phyloP scores from a whole-genome alignment of 169 alveolate genomes.

The Cryptosporidium xiaoi region DNA sequence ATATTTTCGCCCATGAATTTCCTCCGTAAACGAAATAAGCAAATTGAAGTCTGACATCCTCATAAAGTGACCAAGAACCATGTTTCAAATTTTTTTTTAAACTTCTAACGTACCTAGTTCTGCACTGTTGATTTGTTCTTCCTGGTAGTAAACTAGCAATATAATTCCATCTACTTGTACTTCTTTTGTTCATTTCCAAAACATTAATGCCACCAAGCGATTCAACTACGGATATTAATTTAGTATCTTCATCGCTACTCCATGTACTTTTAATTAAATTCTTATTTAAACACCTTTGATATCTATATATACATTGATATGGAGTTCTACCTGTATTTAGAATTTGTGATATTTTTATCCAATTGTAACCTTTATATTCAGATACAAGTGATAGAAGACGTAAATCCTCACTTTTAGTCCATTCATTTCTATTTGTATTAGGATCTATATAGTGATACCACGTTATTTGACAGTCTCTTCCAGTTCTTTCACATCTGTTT shows the following conservation, averaged over 20 bases:
- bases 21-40: slow-evolving; percentile 77
- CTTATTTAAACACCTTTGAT: slow-evolving; percentile 73
- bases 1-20: slow-evolving; percentile 74
- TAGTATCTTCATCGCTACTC: slow-evolving; percentile 78
- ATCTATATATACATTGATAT: slow-evolving; percentile 59
- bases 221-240: slow-evolving; percentile 74
- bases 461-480: slow-evolving; percentile 67
- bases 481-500: slow-evolving; percentile 70
- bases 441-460: slow-evolving; percentile 73
- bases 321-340: slow-evolving; percentile 70
- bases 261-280: slow-evolving; percentile 65
- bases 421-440: slow-evolving; percentile 39
- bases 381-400: slow-evolving; percentile 49
- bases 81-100: slow-evolving; percentile 70
- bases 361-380: slow-evolving; percentile 48
- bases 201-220: slow-evolving; percentile 69
- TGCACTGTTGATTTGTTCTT: slow-evolving; percentile 84
- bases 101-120: slow-evolving; percentile 80
- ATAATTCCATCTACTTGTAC: slow-evolving; percentile 82
- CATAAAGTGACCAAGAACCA: slow-evolving; percentile 77
- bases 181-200: slow-evolving; percentile 61
- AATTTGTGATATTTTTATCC: slow-evolving; percentile 41
- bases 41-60: slow-evolving; percentile 79
- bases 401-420: slow-evolving; percentile 57
- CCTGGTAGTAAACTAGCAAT: slow-evolving; percentile 84